These are phyloP conservation scores for Mycena epipterygia DNA, from an alignment of 768 basidiomycete genomes.

Conservation along the genomic window DNA sequence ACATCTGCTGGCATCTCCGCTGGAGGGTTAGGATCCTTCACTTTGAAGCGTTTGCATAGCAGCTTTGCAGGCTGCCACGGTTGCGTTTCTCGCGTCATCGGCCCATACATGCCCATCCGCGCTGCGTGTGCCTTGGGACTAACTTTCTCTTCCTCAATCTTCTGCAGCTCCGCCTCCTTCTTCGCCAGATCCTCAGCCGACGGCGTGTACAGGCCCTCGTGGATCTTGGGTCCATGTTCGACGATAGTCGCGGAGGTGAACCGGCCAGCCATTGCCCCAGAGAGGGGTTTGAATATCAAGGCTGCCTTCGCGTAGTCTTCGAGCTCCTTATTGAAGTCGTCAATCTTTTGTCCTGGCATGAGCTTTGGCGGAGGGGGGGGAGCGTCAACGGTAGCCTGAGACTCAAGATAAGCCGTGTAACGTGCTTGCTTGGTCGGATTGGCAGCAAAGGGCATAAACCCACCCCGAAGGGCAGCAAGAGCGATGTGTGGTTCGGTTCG, in stretches of 20 bases:
- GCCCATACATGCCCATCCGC: constrained; percentile 89
- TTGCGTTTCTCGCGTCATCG: constrained; percentile 81
- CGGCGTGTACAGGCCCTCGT: constrained; percentile 80
- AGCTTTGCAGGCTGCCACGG: constrained; percentile 88
- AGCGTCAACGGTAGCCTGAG: constrained; percentile 69
- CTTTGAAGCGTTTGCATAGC: constrained; percentile 94
- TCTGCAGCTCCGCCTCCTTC: constrained; percentile 57
- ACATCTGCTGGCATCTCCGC: constrained; percentile 55
- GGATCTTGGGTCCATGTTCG: constrained; percentile 72
- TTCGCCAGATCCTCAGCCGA: constrained; percentile 58
- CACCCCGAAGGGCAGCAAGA: constrained; percentile 81
- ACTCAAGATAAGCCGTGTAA: constrained; percentile 85
- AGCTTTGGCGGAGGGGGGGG: constrained; percentile 64
- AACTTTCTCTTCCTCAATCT: constrained; percentile 68
- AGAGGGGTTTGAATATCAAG: constrained; percentile 90
- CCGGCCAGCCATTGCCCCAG: constrained; percentile 93
- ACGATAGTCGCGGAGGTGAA: constrained; percentile 87
- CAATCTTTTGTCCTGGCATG: constrained; percentile 68
- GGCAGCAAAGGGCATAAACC: constrained; percentile 90
- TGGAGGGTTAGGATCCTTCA: constrained; percentile 86
- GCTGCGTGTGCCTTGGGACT: constrained; percentile 88
- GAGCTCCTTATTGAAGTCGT: constrained; percentile 86
- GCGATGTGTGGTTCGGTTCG: constrained; percentile 83
- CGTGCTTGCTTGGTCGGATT: constrained; percentile 87
- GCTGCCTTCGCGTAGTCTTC: constrained; percentile 91